phyloP scores from a whole-genome alignment of 108 stramenopile species.

The Epipyxis sp. region DNA sequence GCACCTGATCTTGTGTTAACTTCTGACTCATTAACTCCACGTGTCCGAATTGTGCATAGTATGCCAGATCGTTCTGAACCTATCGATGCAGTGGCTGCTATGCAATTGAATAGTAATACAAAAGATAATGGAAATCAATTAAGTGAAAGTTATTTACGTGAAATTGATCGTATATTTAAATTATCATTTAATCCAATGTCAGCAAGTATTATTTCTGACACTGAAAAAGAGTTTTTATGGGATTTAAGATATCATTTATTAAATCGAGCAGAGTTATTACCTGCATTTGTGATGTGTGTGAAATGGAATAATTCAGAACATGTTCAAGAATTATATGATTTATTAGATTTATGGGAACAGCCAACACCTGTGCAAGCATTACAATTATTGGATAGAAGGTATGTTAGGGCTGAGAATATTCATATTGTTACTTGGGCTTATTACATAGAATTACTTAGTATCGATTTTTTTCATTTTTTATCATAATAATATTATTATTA shows the following conservation, averaged over 20 bases:
- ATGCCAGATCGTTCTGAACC: constrained; percentile 12
- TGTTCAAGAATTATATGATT: constrained; percentile 35
- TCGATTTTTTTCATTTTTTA: too few species aligned
- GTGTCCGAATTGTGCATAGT: constrained; percentile 22
- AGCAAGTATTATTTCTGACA: not conserved
- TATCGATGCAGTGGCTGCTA: not conserved
- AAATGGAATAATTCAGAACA: constrained; percentile 34
- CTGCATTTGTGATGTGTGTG: constrained; percentile 42
- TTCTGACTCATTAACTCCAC: not conserved
- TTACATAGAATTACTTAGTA: too few species aligned
- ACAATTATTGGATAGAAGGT: constrained; percentile 47
- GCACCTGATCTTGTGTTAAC: constrained; percentile 13
- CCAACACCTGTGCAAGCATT: constrained; percentile 46
- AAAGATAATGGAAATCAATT: too few species aligned
- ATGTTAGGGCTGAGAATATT: too few species aligned
- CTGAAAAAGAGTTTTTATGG: constrained; percentile 43
- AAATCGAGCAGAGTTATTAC: constrained; percentile 34
- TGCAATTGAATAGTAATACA: not conserved
- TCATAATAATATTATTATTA: too few species aligned
- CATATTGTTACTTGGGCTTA: too few species aligned
- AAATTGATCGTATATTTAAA: constrained; percentile 21
- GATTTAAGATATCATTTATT: not conserved
- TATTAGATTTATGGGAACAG: constrained; percentile 42
- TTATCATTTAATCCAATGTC: constrained; percentile 12
- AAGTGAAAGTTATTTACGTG: not conserved